These are phyloP conservation scores for Taiozyma sp. DNA, from an alignment of 1,139 yeast species.

Conservation along the genomic window DNA sequence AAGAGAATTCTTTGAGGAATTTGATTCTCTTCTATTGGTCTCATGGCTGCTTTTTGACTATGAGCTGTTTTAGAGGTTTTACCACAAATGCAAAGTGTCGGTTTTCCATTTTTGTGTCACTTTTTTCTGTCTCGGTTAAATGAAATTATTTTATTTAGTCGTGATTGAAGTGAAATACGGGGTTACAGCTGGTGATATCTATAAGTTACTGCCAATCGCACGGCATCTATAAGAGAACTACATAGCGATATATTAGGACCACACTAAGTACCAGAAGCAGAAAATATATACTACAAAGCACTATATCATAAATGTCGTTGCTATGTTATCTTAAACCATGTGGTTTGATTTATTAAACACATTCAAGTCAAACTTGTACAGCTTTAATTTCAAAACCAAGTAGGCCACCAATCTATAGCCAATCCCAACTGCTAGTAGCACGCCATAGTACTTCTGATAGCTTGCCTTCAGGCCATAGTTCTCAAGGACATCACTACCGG, in stretches of 20 bases:
- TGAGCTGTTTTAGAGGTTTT: neutral
- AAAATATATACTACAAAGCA: neutral
- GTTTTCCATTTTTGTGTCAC: neutral
- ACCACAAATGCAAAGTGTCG: neutral
- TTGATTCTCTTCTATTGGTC: neutral
- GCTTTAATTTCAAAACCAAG: constrained; percentile 23
- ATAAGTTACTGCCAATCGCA: no score
- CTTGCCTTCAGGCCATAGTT: constrained; percentile 34
- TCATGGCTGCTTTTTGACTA: neutral
- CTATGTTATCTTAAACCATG: neutral
- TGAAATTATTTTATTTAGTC: neutral
- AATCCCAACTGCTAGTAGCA: constrained; percentile 28
- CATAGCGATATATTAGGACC: no score
- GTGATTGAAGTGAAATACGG: neutral
- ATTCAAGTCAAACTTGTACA: constrained; percentile 17
- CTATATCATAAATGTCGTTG: neutral
- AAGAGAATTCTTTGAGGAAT: neutral
- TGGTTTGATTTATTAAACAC: constrained; percentile 2
- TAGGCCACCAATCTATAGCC: constrained; percentile 34
- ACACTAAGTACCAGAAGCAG: no score
- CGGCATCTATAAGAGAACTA: no score
- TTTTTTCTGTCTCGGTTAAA: neutral
- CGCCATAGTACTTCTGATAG: constrained; percentile 29
- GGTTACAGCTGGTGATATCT: no score
- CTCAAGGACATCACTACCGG: constrained; percentile 46